Base-by-base conservation (phyloP, 495 filamentous ascomycete genomes). In the Aspergillus bridgeri region DNA sequence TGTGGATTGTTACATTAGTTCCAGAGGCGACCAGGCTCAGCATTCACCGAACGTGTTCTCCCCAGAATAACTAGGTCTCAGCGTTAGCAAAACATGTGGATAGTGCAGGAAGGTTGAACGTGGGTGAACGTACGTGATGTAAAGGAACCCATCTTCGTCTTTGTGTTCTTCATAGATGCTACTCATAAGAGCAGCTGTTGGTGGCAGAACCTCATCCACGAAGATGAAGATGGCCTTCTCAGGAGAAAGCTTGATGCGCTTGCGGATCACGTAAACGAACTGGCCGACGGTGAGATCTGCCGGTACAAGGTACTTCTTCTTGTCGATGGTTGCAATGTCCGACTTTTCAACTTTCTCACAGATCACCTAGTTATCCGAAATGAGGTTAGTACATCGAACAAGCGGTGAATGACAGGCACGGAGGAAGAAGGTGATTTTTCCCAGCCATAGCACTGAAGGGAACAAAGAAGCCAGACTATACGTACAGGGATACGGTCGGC, bases 201-300 rank as follows among this genome's bases (percentile, higher is more conserved):
- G 94, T 38, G 94, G 94, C 24, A 99, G 84, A 38, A 98, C 93
- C 82, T 97, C 94, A 70, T 98, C 94, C 62, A 99, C 94, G 79
- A 98, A 99, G 83, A 99, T 99, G 83, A 99, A 99, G 81, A 99
- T 99, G 63, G 94, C 94, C 83, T 99, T 99, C 81, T 99, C 94
- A 7, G 94, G 94, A 11, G 92, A 96, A 53, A 99, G 83, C 90
- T 99, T 99, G 81, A 99, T 99, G 64, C 94, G 89, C 83, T 99
- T 99, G 73, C 94, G 91, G 77, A 99, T 99, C 49, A 99, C 94
- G 74, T 99, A 99, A 79, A 99, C 94, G 73, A 99, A 99, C 87
- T 99, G 94, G 65, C 94, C 94, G 43, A 99, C 94, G 54, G 95
- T 99, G 63, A 99, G 86, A 71, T 99, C 94, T 58, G 94, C 91